Percentiles rank a stretch among this genome's conserved stretches.
These are phyloP conservation scores for Cruciata laevipes DNA, from an alignment of 257 asterid species.

Conservation along the genomic window DNA sequence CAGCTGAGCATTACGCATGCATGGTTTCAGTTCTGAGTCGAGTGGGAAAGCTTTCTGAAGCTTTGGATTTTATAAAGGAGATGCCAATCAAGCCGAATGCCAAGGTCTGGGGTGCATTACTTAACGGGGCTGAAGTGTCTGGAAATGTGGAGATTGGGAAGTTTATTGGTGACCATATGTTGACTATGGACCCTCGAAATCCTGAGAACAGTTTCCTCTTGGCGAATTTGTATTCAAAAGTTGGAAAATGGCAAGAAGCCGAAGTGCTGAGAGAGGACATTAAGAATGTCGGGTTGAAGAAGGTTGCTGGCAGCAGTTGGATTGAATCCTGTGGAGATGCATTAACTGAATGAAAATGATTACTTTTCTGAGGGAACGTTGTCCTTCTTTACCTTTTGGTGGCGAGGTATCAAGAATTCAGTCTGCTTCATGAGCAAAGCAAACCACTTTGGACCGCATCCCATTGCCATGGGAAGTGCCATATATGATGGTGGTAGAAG, in stretches of 20 bases:
- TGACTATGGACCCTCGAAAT: constrained; percentile 59
- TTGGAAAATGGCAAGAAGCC: constrained; percentile 82
- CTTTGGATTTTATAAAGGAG: constrained; percentile 47
- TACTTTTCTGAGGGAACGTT: constrained; percentile 9
- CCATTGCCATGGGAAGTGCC: not conserved
- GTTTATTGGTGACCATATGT: constrained; percentile 44
- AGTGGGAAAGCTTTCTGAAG: constrained; percentile 62
- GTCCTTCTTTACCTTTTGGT: not conserved
- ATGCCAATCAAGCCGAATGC: constrained; percentile 66
- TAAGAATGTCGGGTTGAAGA: constrained; percentile 44
- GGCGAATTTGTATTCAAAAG: constrained; percentile 72
- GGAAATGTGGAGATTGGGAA: constrained; percentile 62
- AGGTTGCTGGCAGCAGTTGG: constrained; percentile 77
- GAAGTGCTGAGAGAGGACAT: constrained; percentile 52
- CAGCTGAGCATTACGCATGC: constrained; percentile 68
- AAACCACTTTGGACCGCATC: not conserved
- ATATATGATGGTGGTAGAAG: not conserved
- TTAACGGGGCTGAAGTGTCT: constrained; percentile 64
- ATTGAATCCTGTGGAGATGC: constrained; percentile 37
- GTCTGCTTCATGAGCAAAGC: not conserved
- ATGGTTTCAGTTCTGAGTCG: constrained; percentile 66
- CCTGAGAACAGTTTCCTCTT: constrained; percentile 57
- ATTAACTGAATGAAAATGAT: constrained; percentile 13
- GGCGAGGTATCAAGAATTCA: not conserved
- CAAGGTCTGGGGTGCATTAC: constrained; percentile 77